These are phyloP conservation scores for Pseudocercospora crystallina DNA, from an alignment of 2,329 filamentous ascomycete species.

Conservation along the genomic window DNA sequence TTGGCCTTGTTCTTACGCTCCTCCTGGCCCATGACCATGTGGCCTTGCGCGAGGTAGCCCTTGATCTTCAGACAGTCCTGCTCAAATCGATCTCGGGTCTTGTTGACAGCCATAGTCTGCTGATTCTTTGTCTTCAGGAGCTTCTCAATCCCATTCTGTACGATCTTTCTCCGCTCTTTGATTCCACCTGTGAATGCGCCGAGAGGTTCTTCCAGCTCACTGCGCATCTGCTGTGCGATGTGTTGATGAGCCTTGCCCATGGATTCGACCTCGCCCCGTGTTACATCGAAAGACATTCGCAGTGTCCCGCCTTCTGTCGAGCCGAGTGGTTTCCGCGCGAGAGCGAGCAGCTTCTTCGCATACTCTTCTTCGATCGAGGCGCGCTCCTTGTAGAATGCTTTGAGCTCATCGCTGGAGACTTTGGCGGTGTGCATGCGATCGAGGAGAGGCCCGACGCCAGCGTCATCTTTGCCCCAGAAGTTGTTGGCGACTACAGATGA, in stretches of 20 bases:
- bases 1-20: conserved; percentile 99
- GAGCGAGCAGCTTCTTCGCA: conserved; percentile 78
- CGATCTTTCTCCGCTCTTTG: conserved; percentile 95
- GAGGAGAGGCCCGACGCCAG: conserved; percentile 84
- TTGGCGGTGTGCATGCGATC: conserved; percentile 95
- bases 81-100: conserved; percentile 92
- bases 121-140: conserved; percentile 89
- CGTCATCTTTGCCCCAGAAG: conserved; percentile 99
- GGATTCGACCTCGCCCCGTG: conserved; percentile 84
- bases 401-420: conserved; percentile 89
- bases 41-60: conserved; percentile 94
- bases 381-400: conserved; percentile 85
- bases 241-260: conserved; percentile 92
- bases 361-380: conserved; percentile 97
- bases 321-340: conserved; percentile 85
- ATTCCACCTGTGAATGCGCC: conserved; percentile 89
- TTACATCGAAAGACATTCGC: conserved; percentile 78
- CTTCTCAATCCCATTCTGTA: conserved; percentile 92
- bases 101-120: conserved; percentile 88
- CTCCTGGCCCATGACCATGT: conserved; percentile 99
- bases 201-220: conserved; percentile 89
- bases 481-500: conserved; percentile 83
- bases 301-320: conserved; percentile 84
- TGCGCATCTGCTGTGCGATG: conserved; percentile 93
- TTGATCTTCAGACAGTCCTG: conserved; percentile 98